A percentile compares a stretch with the other conserved stretches of the same genome.
These are phyloP conservation scores for Homolaphlyctis polyrhiza DNA, from an alignment of 371 early-diverging fungal genomes.

Conservation along the genomic window DNA sequence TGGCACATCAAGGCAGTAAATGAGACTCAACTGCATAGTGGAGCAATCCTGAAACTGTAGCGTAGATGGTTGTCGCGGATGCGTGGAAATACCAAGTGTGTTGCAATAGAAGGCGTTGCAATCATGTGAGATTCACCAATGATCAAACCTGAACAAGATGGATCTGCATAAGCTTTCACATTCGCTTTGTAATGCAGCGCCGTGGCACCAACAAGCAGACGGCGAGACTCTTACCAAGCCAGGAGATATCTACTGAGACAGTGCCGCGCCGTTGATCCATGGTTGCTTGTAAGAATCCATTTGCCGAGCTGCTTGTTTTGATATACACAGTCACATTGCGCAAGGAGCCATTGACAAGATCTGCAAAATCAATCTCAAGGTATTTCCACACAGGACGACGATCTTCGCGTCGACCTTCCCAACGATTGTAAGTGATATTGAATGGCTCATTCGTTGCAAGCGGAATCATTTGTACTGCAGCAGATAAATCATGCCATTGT, in stretches of 20 bases:
- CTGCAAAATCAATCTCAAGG: background rate
- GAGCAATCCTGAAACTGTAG: background rate
- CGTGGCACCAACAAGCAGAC: no score
- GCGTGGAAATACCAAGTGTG: background rate
- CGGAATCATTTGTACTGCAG: background rate
- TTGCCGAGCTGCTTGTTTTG: no score
- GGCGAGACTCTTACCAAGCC: no score
- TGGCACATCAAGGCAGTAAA: no score
- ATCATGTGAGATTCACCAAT: background rate
- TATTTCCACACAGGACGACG: background rate
- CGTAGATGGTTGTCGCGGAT: background rate
- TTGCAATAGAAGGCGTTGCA: background rate
- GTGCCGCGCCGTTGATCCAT: no score
- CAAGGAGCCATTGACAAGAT: no score
- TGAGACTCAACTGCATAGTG: background rate
- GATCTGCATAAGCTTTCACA: no score
- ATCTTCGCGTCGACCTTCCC: background rate
- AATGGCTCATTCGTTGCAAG: background rate
- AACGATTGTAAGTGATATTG: background rate
- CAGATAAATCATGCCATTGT: no score
- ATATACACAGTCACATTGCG: no score
- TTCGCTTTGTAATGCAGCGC: no score
- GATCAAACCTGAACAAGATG: background rate
- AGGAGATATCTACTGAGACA: no score
- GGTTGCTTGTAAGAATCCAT: no score